Percentiles rank a stretch among this genome's conserved stretches.
Conservation (phyloP, 225 moss, liverwort and hornwort genomes). For the Marchantia paleacea region DNA sequence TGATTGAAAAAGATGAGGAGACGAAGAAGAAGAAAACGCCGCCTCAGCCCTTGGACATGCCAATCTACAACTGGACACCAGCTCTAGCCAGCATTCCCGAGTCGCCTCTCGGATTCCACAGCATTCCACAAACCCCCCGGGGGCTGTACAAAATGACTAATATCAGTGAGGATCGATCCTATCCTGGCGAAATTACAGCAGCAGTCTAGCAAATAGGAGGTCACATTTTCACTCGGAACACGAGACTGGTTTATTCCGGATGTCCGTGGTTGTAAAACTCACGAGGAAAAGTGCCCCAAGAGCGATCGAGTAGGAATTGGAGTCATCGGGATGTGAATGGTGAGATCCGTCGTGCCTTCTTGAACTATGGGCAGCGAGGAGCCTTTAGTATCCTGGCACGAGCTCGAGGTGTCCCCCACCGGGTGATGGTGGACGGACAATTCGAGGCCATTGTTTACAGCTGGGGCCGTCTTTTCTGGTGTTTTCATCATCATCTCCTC, state of each 20-base stretch:
- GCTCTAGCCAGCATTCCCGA: slow-evolving; percentile 36
- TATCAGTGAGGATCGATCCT: neutral
- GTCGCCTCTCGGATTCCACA: slow-evolving; percentile 46
- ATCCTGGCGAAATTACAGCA: neutral
- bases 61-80: slow-evolving; percentile 30
- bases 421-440: neutral
- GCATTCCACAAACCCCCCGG: slow-evolving; percentile 25
- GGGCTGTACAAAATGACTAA: slow-evolving; percentile 37
- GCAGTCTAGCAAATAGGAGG: neutral
- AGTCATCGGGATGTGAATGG: neutral
- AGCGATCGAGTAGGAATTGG: neutral
- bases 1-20: neutral
- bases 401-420: neutral
- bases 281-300: neutral
- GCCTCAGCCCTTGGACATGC: slow-evolving; percentile 18
- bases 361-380: too few relatives aligned
- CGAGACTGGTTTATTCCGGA: too few relatives aligned
- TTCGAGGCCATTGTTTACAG: neutral
- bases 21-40: neutral
- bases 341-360: neutral
- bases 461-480: neutral
- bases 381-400: too few relatives aligned
- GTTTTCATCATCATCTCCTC: neutral
- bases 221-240: neutral
- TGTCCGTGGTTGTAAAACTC: neutral